phyloP scores from a whole-genome alignment of 352 stramenopile genomes.

The Globisporangium irregulare region DNA sequence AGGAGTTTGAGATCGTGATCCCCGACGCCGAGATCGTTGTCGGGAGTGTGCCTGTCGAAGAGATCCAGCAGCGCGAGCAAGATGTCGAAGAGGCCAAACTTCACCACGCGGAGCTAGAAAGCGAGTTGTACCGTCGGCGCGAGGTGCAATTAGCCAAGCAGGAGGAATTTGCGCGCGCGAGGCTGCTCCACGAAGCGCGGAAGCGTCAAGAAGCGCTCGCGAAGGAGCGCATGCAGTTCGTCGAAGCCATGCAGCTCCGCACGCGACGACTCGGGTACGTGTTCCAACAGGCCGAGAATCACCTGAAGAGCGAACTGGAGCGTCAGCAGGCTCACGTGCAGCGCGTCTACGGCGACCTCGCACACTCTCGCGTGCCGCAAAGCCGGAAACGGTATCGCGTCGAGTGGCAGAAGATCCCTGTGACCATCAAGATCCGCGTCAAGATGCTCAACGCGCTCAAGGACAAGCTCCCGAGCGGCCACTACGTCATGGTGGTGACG shows the following conservation, averaged over 20 bases:
- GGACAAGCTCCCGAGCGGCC: conserved; percentile 73
- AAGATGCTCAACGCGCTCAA: conserved; percentile 77
- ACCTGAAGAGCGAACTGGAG: conserved; percentile 49
- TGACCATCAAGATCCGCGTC: conserved; percentile 64
- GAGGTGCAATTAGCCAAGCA: conserved; percentile 44
- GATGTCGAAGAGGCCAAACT: conserved; percentile 55
- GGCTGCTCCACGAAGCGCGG: conserved; percentile 40
- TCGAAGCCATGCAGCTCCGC: conserved; percentile 40
- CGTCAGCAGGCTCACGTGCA: conserved; percentile 65
- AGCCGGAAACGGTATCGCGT: conserved; percentile 59
- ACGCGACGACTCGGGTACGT: conserved; percentile 56
- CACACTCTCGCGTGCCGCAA: conserved; percentile 31
- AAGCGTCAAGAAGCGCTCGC: conserved; percentile 37
- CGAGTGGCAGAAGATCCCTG: conserved; percentile 67
- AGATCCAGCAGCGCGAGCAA: conserved; percentile 58
- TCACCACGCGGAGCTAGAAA: conserved; percentile 45
- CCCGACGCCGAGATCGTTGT: conserved; percentile 62
- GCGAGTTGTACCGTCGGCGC: conserved; percentile 43
- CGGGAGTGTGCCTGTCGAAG: conserved; percentile 51
- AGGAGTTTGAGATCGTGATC: conserved; percentile 68
- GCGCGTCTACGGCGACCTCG: conserved; percentile 57
- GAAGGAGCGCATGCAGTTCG: conserved; percentile 42
- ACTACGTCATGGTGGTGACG: conserved; percentile 82
- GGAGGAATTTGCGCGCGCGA: conserved; percentile 30
- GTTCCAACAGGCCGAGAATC: conserved; percentile 66